These are phyloP conservation scores for Cylindrotheca fusiformis DNA, from an alignment of 108 stramenopile species.

Conservation along the genomic window DNA sequence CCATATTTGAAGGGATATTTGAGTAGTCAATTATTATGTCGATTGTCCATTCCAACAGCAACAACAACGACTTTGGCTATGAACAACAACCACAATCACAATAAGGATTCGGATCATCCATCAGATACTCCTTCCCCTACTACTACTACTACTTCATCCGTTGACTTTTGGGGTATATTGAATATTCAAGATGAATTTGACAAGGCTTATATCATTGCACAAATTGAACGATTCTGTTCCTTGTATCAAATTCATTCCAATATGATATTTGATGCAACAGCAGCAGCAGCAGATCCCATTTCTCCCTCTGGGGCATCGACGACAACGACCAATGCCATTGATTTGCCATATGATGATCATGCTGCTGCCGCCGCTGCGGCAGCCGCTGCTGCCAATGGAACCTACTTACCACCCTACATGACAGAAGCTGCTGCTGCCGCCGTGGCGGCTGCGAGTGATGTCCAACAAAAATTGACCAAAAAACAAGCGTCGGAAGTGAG, in stretches of 20 bases:
- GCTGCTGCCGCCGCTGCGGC: conserved; percentile 22
- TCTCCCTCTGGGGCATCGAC: conserved; percentile 24
- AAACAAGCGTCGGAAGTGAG: conserved; percentile 36
- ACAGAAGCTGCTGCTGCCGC: conserved; percentile 12
- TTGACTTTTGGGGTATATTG: conserved; percentile 74
- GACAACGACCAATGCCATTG: conserved; percentile 12
- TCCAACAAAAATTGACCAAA: conserved; percentile 16
- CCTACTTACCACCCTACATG: neutral
- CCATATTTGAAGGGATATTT: conserved; percentile 66
- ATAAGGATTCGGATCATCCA: neutral
- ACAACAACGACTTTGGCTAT: conserved; percentile 1
- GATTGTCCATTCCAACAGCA: conserved; percentile 50
- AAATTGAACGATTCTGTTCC: conserved; percentile 70
- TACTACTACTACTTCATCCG: too few species aligned
- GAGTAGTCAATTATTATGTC: conserved; percentile 61
- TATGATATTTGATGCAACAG: neutral
- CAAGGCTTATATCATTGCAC: conserved; percentile 68
- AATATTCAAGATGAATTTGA: conserved; percentile 75
- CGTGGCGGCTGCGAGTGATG: conserved; percentile 26
- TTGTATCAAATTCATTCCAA: conserved; percentile 59
- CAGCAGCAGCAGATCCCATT: conserved; percentile 1
- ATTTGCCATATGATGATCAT: conserved; percentile 13
- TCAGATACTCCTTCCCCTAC: too few species aligned
- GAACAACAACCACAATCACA: conserved; percentile 1
- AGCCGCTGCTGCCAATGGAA: conserved; percentile 25